phyloP scores from a whole-genome alignment of 2,329 filamentous ascomycete genomes.

The Aspergillus pseudoviridinutans region DNA sequence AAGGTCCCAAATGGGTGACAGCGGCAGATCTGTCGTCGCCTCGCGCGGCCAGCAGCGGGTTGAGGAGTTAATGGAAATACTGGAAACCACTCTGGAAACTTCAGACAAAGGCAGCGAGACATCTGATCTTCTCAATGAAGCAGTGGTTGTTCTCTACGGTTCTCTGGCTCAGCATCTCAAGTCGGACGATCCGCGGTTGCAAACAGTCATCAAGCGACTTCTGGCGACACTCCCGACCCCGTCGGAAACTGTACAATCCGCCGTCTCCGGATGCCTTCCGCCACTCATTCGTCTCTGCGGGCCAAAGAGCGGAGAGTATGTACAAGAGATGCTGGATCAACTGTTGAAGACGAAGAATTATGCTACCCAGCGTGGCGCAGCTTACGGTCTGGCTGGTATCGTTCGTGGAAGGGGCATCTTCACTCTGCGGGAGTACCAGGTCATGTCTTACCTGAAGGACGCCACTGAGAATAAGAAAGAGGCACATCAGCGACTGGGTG shows the following conservation, averaged over 20 bases:
- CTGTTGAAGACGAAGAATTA: constrained; percentile 88
- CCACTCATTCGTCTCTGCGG: constrained; percentile 80
- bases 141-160: constrained; percentile 95
- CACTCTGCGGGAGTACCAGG: constrained; percentile 76
- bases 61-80: constrained; percentile 85
- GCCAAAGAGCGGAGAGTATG: constrained; percentile 73
- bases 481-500: constrained; percentile 78
- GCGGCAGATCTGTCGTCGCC: constrained; percentile 76
- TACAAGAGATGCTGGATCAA: constrained; percentile 74
- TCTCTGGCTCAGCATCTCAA: constrained; percentile 85
- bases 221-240: constrained; percentile 86
- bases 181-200: constrained; percentile 79
- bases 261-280: constrained; percentile 88
- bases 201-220: constrained; percentile 80
- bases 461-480: constrained; percentile 97
- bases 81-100: constrained; percentile 81
- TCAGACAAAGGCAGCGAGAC: constrained; percentile 77
- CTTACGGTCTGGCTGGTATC: constrained; percentile 89
- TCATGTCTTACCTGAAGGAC: constrained; percentile 74
- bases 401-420: constrained; percentile 82
- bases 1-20: constrained; percentile 85
- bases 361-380: constrained; percentile 85
- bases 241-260: constrained; percentile 94
- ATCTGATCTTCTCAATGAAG: constrained; percentile 89
- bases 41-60: constrained; percentile 76